Percentiles rank a stretch among this genome's conserved stretches.
phyloP scores from a whole-genome alignment of 305 asterid genomes.

The Solanum chacoense region DNA sequence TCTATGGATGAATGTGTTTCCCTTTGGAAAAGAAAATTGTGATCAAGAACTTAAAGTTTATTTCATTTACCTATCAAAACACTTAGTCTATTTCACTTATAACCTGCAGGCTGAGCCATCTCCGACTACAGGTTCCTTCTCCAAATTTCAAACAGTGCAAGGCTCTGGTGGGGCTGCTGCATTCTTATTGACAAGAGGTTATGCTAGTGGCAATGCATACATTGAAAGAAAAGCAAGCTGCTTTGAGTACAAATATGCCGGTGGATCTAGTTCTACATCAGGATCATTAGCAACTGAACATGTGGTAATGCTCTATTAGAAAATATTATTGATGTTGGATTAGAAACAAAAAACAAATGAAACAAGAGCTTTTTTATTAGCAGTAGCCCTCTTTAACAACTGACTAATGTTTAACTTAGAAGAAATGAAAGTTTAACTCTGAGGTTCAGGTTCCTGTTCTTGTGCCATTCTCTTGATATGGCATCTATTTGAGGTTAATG shows the following conservation, averaged over 20 bases:
- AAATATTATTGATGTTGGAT: neutral
- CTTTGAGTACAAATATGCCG: conserved; percentile 77
- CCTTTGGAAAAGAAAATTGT: neutral
- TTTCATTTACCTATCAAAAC: neutral
- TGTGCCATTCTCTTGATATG: neutral
- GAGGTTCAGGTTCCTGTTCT: neutral
- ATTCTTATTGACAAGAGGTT: conserved; percentile 11
- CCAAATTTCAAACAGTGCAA: conserved; percentile 58
- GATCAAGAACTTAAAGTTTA: neutral
- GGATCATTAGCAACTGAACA: conserved; percentile 40
- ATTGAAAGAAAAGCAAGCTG: conserved; percentile 33
- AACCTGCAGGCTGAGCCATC: conserved; percentile 91
- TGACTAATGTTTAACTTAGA: neutral
- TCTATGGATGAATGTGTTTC: neutral
- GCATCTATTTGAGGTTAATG: neutral
- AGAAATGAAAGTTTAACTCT: neutral
- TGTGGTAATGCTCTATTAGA: conserved; percentile 29
- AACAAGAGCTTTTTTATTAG: neutral
- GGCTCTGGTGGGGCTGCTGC: conserved; percentile 42
- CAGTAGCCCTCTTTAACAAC: neutral
- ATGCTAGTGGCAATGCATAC: conserved; percentile 18
- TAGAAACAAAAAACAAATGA: neutral
- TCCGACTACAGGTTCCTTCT: conserved; percentile 94
- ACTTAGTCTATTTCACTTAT: neutral
- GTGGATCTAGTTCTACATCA: conserved; percentile 45